phyloP scores from a whole-genome alignment of 805 yeast genomes.

The Scheffersomyces lignosus region DNA sequence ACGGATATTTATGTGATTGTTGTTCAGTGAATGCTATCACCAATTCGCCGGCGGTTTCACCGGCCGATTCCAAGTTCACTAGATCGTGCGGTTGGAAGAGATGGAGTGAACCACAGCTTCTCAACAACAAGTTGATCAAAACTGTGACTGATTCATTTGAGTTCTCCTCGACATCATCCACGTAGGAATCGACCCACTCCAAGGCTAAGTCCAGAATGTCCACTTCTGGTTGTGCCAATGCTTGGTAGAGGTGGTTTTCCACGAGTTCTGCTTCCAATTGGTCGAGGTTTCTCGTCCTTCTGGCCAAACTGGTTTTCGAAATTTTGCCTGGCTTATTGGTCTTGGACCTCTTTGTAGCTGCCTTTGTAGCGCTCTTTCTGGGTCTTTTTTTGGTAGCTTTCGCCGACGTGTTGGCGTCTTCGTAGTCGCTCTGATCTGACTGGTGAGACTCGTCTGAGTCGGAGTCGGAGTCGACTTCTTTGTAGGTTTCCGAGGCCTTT shows the following conservation, averaged over 20 bases:
- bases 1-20: conserved; percentile 67
- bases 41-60: conserved; percentile 71
- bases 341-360: background rate
- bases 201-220: conserved; percentile 34
- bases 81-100: conserved; percentile 77
- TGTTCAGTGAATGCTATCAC: conserved; percentile 63
- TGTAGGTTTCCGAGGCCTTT: background rate
- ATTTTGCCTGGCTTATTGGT: no score
- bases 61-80: conserved; percentile 63
- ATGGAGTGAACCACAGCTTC: conserved; percentile 70
- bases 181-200: conserved; percentile 38
- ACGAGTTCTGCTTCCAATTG: conserved; percentile 21
- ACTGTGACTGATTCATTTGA: conserved; percentile 52
- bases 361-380: background rate
- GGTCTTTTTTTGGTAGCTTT: background rate
- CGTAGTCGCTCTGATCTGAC: conserved; percentile 13
- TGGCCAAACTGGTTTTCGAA: no score
- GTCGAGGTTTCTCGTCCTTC: conserved; percentile 1
- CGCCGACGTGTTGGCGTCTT: conserved; percentile 4
- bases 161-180: conserved; percentile 16
- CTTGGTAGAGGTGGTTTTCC: conserved; percentile 31
- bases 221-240: conserved; percentile 31
- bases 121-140: conserved; percentile 65
- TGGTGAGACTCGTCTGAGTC: background rate
- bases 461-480: background rate